phyloP scores from a whole-genome alignment of 2,329 filamentous ascomycete species.

The Penicillium hordei region DNA sequence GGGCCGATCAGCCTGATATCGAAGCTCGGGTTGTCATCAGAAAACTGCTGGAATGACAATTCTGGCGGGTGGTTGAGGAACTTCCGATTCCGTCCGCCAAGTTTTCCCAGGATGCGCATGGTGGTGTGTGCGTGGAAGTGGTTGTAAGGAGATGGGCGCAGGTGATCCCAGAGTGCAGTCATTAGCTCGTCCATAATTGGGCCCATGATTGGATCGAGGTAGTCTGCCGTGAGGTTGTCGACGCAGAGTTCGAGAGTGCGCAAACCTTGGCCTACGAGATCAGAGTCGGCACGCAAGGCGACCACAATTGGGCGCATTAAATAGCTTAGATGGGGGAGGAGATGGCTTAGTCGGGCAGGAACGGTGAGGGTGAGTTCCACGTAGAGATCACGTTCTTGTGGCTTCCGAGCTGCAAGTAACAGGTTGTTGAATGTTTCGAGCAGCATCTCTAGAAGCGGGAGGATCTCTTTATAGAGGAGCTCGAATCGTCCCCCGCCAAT shows the following conservation, averaged over 20 bases:
- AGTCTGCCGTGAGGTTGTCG: constrained; percentile 96
- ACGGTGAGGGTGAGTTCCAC: constrained; percentile 97
- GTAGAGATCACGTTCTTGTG: constrained; percentile 88
- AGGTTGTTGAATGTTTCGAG: constrained; percentile 96
- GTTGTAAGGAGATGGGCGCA: constrained; percentile 89
- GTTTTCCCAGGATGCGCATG: constrained; percentile 93
- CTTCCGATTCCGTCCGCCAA: constrained; percentile 91
- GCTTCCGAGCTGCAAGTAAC: constrained; percentile 83
- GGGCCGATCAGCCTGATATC: constrained; percentile 88
- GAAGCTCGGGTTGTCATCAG: constrained; percentile 84
- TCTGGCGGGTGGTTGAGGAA: constrained; percentile 88
- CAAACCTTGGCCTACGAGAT: constrained; percentile 90
- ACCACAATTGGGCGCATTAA: constrained; percentile 98
- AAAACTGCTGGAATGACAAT: constrained; percentile 78
- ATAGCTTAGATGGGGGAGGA: constrained; percentile 92
- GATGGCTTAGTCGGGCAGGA: constrained; percentile 86
- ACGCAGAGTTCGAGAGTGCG: constrained; percentile 94
- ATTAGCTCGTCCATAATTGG: constrained; percentile 98
- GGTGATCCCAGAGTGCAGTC: constrained; percentile 94
- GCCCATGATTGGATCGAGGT: constrained; percentile 97
- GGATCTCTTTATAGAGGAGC: constrained; percentile 95
- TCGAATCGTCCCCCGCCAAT: constrained; percentile 98
- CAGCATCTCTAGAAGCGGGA: constrained; percentile 94
- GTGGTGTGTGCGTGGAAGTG: constrained; percentile 98
- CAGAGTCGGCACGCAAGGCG: constrained; percentile 83